These are phyloP conservation scores for Aspergillus aculeatinus DNA, from an alignment of 2,329 filamentous ascomycete species.

Conservation along the genomic window DNA sequence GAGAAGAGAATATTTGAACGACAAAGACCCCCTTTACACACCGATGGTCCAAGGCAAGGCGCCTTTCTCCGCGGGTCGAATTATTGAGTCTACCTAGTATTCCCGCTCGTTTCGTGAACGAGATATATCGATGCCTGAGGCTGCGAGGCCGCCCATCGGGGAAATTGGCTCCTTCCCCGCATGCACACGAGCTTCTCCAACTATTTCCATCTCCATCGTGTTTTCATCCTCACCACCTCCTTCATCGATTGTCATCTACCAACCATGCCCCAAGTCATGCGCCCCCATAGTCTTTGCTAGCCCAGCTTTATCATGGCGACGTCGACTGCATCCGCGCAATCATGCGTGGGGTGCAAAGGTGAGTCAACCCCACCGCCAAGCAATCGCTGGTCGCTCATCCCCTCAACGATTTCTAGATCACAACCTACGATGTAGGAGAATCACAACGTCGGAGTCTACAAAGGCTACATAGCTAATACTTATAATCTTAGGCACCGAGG, in stretches of 20 bases:
- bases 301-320: background rate
- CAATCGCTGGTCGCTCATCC: background rate
- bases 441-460: background rate
- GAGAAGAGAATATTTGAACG: too few species aligned
- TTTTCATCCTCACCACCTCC: too few species aligned
- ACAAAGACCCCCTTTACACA: too few species aligned
- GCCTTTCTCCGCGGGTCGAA: too few species aligned
- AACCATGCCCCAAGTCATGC: too few species aligned
- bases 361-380: background rate
- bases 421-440: background rate
- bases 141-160: background rate
- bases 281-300: too few species aligned
- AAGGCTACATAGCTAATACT: too few species aligned
- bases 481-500: background rate
- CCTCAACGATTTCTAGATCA: background rate
- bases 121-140: background rate
- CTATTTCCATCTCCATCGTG: too few species aligned
- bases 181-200: background rate
- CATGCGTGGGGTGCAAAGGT: constrained; percentile 3
- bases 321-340: background rate
- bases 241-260: too few species aligned
- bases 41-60: too few species aligned
- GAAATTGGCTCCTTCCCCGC: background rate
- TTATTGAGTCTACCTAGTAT: too few species aligned
- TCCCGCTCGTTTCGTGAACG: too few species aligned